A percentile compares a stretch with the other conserved stretches of the same genome.
Conservation (phyloP, 345 rosid species). For the Syzygium jambos region DNA sequence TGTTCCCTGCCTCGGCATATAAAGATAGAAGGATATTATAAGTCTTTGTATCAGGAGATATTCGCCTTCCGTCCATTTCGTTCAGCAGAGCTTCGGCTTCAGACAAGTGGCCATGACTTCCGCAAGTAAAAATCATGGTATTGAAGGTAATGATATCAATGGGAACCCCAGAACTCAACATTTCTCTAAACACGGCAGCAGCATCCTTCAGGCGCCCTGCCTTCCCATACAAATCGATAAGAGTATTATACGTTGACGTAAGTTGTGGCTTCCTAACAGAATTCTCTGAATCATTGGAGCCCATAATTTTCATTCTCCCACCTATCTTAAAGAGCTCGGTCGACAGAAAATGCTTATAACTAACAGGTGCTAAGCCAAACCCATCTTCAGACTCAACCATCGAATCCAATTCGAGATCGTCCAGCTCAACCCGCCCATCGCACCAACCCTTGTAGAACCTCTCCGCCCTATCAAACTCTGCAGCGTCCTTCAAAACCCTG, state of each 20-base stretch:
- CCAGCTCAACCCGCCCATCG: constrained; percentile 45
- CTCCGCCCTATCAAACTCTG: constrained; percentile 70
- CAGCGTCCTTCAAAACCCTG: constrained; percentile 60
- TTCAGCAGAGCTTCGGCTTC: constrained; percentile 75
- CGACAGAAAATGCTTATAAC: constrained; percentile 68
- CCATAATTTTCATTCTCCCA: constrained; percentile 37
- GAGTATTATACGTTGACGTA: constrained; percentile 68
- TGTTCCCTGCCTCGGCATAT: constrained; percentile 62
- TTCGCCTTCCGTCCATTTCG: constrained; percentile 67
- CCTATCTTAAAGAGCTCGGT: constrained; percentile 76
- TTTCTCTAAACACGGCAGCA: constrained; percentile 63
- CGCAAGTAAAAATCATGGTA: constrained; percentile 84
- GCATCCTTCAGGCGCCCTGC: constrained; percentile 83
- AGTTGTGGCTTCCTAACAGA: constrained; percentile 44
- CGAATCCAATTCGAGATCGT: constrained; percentile 60
- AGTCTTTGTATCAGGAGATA: constrained; percentile 71
- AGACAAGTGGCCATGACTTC: constrained; percentile 54
- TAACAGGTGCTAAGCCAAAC: constrained; percentile 34
- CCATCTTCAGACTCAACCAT: constrained; percentile 23
- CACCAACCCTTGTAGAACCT: constrained; percentile 80
- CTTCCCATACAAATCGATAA: constrained; percentile 91
- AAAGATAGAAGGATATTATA: constrained; percentile 67
- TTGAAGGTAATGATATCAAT: constrained; percentile 77
- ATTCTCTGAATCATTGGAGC: constrained; percentile 14
- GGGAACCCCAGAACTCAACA: constrained; percentile 67